phyloP scores from a whole-genome alignment of 805 yeast species.

The Peterozyma toletana region DNA sequence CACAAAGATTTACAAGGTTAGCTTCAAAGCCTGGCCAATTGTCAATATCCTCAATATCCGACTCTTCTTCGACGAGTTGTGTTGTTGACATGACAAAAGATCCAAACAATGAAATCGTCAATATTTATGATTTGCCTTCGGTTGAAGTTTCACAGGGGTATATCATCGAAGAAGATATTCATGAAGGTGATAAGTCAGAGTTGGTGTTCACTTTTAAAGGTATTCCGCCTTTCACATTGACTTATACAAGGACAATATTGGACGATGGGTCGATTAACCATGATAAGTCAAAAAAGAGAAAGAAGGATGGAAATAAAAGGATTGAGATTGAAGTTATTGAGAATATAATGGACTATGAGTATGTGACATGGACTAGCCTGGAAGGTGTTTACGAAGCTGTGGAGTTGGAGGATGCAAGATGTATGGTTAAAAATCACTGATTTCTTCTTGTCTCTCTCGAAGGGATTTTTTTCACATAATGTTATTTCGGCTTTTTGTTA shows the following conservation, averaged over 20 bases:
- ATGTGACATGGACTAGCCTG: slow-evolving; percentile 67
- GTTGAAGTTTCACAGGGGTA: slow-evolving; percentile 84
- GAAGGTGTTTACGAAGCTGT: slow-evolving; percentile 95
- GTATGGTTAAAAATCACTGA: slow-evolving; percentile 35
- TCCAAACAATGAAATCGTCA: slow-evolving; percentile 22
- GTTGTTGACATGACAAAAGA: slow-evolving; percentile 46
- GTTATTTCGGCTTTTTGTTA: not conserved
- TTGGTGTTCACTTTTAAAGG: slow-evolving; percentile 78
- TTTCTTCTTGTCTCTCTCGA: not conserved
- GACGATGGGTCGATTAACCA: slow-evolving; percentile 17
- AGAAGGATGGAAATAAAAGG: slow-evolving; percentile 27
- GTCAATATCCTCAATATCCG: slow-evolving; percentile 59
- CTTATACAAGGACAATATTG: slow-evolving; percentile 69
- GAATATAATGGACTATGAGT: slow-evolving; percentile 61
- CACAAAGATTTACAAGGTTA: slow-evolving; percentile 45
- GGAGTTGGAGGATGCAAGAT: slow-evolving; percentile 79
- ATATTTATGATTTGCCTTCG: slow-evolving; percentile 49
- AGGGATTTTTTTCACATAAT: not conserved
- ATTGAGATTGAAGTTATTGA: slow-evolving; percentile 56
- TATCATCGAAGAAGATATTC: slow-evolving; percentile 69
- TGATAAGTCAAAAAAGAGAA: slow-evolving; percentile 17
- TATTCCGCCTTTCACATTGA: slow-evolving; percentile 82
- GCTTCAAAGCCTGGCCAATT: slow-evolving; percentile 82
- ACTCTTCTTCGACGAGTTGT: slow-evolving; percentile 68
- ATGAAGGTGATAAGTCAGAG: slow-evolving; percentile 92